Conservation (phyloP, 192 early-diverging fungal genomes). For the Coemansia aciculifera region DNA sequence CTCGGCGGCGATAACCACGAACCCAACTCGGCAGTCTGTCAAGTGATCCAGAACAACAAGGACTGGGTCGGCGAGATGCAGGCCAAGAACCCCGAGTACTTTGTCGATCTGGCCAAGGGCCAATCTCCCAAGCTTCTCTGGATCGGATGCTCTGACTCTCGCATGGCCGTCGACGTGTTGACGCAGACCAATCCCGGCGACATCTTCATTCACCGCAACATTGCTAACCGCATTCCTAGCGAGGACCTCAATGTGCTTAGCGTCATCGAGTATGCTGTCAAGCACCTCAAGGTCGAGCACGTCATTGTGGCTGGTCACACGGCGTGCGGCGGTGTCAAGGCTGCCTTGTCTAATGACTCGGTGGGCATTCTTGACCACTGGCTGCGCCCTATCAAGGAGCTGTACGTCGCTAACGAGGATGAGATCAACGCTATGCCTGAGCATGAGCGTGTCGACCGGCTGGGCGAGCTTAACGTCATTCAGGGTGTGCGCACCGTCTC, state of each 20-base stretch:
- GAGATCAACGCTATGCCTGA: slow-evolving; percentile 58
- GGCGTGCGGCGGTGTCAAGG: slow-evolving; percentile 70
- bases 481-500: slow-evolving; percentile 69
- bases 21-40: slow-evolving; percentile 18
- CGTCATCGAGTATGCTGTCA: slow-evolving; percentile 93
- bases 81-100: slow-evolving; percentile 66
- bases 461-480: slow-evolving; percentile 78
- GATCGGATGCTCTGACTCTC: slow-evolving; percentile 91
- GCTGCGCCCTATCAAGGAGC: slow-evolving; percentile 83
- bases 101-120: slow-evolving; percentile 66
- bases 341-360: slow-evolving; percentile 61
- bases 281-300: slow-evolving; percentile 88
- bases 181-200: slow-evolving; percentile 67
- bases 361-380: slow-evolving; percentile 88
- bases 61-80: slow-evolving; percentile 62
- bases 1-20: slow-evolving; percentile 21
- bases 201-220: slow-evolving; percentile 96
- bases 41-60: slow-evolving; percentile 56
- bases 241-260: slow-evolving; percentile 80
- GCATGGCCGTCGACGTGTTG: slow-evolving; percentile 83
- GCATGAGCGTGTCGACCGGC: slow-evolving; percentile 51
- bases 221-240: slow-evolving; percentile 86
- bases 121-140: slow-evolving; percentile 87
- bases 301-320: slow-evolving; percentile 90
- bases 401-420: slow-evolving; percentile 64